Base-by-base conservation (phyloP, 2,329 filamentous ascomycete species). In the Pyrenophora tritici-repentis region DNA sequence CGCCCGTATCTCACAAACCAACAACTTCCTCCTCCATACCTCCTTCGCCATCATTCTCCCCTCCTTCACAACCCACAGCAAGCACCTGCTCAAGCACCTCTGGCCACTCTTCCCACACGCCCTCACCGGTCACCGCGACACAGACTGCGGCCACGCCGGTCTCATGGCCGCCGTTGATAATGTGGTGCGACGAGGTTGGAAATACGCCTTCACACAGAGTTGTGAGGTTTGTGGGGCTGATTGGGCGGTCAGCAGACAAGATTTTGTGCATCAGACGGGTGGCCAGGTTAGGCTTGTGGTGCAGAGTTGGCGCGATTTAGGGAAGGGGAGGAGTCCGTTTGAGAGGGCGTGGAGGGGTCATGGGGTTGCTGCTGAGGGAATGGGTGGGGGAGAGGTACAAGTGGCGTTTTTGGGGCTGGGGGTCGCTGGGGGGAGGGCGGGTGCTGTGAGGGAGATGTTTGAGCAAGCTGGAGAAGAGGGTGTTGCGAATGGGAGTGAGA, bases 211-310 rank as follows among this genome's bases (percentile, higher is more conserved):
- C 14, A 51, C 58, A 1, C 61, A 66, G 17, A 42, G 49, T n/a
- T 72, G 69, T 43, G 32, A 31, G 1, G 45, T 52, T 3, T 72
- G 69, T 26, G 53, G 52, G n/a, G 66, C 66, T 0, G 68, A 72
- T 14, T 72, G 63, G 58, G 41, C n/a, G 3, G 50, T 72, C 5
- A 38, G 24, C 9, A 2, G 26, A 8, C 12, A 48, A 45, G 37
- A 47, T 2, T 42, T 59, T 33, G 29, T 17, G 17, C 53, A 52
- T n/a, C 48, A 31, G 16, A 52, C 36, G 6, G 58, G 58, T 17
- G 51, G 53, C 8, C 54, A 62, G 37, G 48, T 55, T 1, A 17
- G 56, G 7, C 14, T 71, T 6, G 37, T 42, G 2, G 49, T 72
- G 9, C 51, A 60, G 22, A 47, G 49, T 1, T 70, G 67, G 67